phyloP scores from a whole-genome alignment of 345 rosid genomes.

The Salix udensis region DNA sequence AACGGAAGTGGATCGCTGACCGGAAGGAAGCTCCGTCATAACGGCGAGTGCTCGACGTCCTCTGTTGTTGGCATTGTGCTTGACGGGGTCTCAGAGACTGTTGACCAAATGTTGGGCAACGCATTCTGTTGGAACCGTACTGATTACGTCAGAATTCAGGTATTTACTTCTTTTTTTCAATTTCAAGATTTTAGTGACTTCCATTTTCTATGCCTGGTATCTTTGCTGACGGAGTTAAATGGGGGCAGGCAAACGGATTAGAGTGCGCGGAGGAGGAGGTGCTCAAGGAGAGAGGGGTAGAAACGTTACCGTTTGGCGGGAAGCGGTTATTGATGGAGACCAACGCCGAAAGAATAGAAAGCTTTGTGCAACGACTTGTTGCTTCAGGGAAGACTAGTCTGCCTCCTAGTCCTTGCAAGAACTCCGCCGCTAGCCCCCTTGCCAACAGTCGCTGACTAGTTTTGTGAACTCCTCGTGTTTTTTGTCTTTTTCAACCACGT shows the following conservation, averaged over 20 bases:
- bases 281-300: slow-evolving; percentile 71
- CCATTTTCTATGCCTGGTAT: neutral
- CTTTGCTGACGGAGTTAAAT: slow-evolving; percentile 20
- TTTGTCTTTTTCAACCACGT: slow-evolving; percentile 1
- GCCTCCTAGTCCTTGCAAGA: slow-evolving; percentile 87
- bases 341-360: slow-evolving; percentile 69
- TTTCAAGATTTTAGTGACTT: neutral
- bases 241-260: slow-evolving; percentile 59
- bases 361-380: slow-evolving; percentile 74
- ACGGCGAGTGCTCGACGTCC: slow-evolving; percentile 69
- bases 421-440: slow-evolving; percentile 58
- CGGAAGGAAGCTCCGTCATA: slow-evolving; percentile 29
- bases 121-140: slow-evolving; percentile 90
- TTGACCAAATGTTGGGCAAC: slow-evolving; percentile 93
- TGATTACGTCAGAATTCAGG: slow-evolving; percentile 98
- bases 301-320: slow-evolving; percentile 86
- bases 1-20: slow-evolving; percentile 48
- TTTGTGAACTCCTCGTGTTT: neutral
- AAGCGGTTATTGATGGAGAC: slow-evolving; percentile 83
- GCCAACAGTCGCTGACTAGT: slow-evolving; percentile 55
- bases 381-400: slow-evolving; percentile 71
- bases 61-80: slow-evolving; percentile 68
- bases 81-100: slow-evolving; percentile 88
- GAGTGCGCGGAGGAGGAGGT: slow-evolving; percentile 51
- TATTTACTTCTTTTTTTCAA: slow-evolving; percentile 12